Percentiles rank a stretch among this genome's conserved stretches.
Evolutionary conservation across 106 monocot genomes (phyloP).

Genomic region (Acanthochlamys bracteata): DNA sequence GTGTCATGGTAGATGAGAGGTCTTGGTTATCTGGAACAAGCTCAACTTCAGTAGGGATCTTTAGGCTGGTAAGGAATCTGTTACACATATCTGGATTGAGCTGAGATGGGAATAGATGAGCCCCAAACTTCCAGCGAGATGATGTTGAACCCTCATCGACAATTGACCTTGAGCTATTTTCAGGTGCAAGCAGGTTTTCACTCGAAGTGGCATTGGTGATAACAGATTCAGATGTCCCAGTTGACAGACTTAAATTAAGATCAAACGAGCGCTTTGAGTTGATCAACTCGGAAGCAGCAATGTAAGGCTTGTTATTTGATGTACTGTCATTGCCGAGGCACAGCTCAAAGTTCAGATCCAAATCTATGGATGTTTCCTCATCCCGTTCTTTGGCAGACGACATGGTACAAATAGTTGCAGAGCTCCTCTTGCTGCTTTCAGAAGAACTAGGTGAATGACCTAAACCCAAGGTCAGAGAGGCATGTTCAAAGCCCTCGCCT

Average conservation of each 20-base stretch:
- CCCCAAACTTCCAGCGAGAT: conserved; percentile 24
- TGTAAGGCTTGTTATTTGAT: conserved; percentile 4
- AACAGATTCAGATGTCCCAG: conserved; percentile 36
- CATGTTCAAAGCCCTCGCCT: conserved; percentile 2
- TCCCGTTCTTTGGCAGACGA: conserved; percentile 39
- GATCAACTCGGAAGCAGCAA: neutral
- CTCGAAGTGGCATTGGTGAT: conserved; percentile 15
- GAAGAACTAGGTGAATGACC: conserved; percentile 33
- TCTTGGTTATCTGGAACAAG: conserved; percentile 8
- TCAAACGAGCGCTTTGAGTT: conserved; percentile 14
- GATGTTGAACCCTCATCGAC: conserved; percentile 48
- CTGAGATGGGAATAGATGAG: conserved; percentile 12
- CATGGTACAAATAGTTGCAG: conserved; percentile 26
- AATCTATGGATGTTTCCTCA: conserved; percentile 26
- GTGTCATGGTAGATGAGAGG: conserved; percentile 5
- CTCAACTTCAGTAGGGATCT: neutral
- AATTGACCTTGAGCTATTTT: conserved; percentile 11
- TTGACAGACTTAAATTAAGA: conserved; percentile 38
- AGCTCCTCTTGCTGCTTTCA: conserved; percentile 30
- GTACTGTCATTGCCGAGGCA: conserved; percentile 29
- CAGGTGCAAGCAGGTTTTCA: conserved; percentile 9
- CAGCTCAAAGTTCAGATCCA: conserved; percentile 33
- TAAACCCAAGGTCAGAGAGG: conserved; percentile 26
- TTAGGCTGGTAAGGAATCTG: neutral
- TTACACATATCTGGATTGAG: neutral